A percentile compares a stretch with the other conserved stretches of the same genome.
These are phyloP conservation scores for Syzygium grande DNA, from an alignment of 345 rosid species.

Conservation along the genomic window DNA sequence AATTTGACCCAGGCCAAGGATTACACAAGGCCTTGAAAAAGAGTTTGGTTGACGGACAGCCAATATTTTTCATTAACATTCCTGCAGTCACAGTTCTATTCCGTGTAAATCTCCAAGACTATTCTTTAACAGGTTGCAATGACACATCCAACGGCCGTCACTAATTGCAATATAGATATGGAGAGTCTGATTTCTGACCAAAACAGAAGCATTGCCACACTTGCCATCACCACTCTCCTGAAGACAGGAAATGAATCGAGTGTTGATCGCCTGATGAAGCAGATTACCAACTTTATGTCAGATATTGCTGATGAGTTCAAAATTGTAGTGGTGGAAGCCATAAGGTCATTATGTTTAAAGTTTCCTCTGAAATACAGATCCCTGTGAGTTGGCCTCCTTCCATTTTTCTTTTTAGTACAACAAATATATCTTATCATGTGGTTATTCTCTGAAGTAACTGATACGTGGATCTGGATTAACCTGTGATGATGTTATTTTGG, in stretches of 20 bases:
- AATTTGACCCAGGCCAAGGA: background rate
- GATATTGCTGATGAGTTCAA: conserved; percentile 99
- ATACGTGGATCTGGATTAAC: background rate
- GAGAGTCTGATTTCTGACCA: conserved; percentile 97
- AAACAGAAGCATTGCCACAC: conserved; percentile 98
- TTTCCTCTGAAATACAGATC: conserved; percentile 96
- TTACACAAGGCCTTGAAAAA: background rate
- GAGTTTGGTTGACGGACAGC: background rate
- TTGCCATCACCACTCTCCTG: conserved; percentile 92
- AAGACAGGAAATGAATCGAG: conserved; percentile 99
- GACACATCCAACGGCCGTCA: conserved; percentile 99
- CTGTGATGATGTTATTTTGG: background rate
- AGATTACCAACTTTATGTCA: conserved; percentile 95
- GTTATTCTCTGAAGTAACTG: background rate
- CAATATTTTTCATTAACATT: background rate
- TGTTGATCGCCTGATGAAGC: conserved; percentile 98
- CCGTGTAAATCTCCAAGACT: background rate
- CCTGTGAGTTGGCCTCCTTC: conserved; percentile 41
- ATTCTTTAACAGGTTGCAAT: conserved; percentile 72
- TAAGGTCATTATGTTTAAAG: conserved; percentile 91
- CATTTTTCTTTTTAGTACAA: background rate
- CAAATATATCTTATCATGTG: background rate
- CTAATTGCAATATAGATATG: conserved; percentile 99
- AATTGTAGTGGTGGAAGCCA: conserved; percentile 98
- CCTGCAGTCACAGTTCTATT: background rate